Evolutionary conservation across 495 filamentous ascomycete genomes (phyloP), one percentile per base, ranked within the genome.

Genomic region (Lepidopterella palustris): DNA sequence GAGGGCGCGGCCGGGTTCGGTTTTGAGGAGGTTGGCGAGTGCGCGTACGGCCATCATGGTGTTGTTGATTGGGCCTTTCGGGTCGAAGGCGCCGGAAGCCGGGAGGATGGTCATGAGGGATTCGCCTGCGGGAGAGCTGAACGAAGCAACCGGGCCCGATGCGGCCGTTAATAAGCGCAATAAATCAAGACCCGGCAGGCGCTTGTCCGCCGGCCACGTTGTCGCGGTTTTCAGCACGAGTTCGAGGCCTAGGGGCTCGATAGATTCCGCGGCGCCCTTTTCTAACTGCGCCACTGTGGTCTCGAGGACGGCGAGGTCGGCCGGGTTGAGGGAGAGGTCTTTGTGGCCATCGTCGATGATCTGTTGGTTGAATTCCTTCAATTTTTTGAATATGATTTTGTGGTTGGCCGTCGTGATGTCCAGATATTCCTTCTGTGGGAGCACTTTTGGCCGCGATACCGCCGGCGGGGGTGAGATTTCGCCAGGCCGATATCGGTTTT

Each of bases 381-480:
- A 73, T 71, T 93, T 93, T 67, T 87, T 90, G 20, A 82, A 71
- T 26, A 93, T 84, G 28, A 82, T 79, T 70, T 80, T 74, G 48
- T 83, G 70, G 49, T 83, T 83, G 23, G 84, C 85, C 25, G 77
- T 71, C 50, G 76, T 77, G 56, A 86, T 92, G 21, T 81, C 78
- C n/a, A 97, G 82, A 69, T 92, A 96, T n/a, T 81, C 77, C 58
- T 82, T 89, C 65, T 96, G 88, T 0, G 92, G 92, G 15, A 96
- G 77, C 20, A 84, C 75, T 57, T 84, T 87, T 3, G 84, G 80
- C 15, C 77, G 76, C 10, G 80, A 64, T 29, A 74, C 70, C 4
- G 76, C 49, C 1, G 63, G 66, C 28, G 71, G 57, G 28, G 63
- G 65, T 31, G 74, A 63, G 20, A 76, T 63, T 10, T 89, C 83